Percentiles rank a stretch among this genome's conserved stretches.
These are phyloP conservation scores for Thalia dealbata DNA, from an alignment of 176 grass and related monocot species.

Conservation along the genomic window DNA sequence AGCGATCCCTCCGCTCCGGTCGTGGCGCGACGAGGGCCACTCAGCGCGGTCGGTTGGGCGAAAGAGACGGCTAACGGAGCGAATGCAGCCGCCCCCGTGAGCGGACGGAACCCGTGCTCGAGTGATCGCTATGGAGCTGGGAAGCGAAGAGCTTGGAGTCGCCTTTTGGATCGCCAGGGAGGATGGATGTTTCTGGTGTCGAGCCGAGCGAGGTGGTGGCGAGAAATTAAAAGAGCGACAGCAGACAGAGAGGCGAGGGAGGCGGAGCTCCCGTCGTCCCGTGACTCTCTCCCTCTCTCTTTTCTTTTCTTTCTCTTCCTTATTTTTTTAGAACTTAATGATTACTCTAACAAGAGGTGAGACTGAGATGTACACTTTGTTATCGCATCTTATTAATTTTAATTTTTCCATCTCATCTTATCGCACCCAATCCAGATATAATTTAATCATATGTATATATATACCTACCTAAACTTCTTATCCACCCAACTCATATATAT, in stretches of 20 bases:
- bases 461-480: too few relatives aligned
- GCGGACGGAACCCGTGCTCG: not conserved
- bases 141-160: not conserved
- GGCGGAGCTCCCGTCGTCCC: not conserved
- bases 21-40: not conserved
- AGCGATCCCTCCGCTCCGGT: not conserved
- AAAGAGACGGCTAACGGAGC: not conserved
- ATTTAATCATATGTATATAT: too few relatives aligned
- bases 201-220: not conserved
- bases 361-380: too few relatives aligned
- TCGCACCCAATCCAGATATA: too few relatives aligned
- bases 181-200: not conserved
- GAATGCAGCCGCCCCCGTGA: not conserved
- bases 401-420: too few relatives aligned
- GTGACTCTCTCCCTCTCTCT: not conserved
- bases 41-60: not conserved
- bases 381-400: too few relatives aligned
- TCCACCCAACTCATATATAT: too few relatives aligned
- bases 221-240: too few relatives aligned
- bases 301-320: too few relatives aligned
- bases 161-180: not conserved
- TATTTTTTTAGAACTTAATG: too few relatives aligned
- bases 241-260: not conserved
- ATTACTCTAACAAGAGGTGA: too few relatives aligned
- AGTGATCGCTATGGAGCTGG: not conserved